Evolutionary conservation across 2,329 filamentous ascomycete species (phyloP), one percentile per base, ranked within the genome.

Genomic region (Pestalotiopsis sp.): DNA sequence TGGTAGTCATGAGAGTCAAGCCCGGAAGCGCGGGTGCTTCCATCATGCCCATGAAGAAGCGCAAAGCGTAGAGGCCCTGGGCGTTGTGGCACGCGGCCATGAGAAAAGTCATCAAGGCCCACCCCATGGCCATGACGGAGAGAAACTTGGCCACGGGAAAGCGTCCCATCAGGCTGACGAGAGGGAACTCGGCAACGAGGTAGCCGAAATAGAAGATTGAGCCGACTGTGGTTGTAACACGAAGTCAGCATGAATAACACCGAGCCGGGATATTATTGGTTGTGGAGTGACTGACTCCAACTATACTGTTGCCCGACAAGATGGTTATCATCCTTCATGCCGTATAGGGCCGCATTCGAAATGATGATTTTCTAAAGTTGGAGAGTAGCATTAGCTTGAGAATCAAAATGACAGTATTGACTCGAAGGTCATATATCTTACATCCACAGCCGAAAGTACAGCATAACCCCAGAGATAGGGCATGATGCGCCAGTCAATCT

Each of bases 11-110:
- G 5, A 52, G 7, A 3, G 45, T 52, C 45, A 52, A 52, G 45
- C 45, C 45, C 7, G 45, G 45, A 1, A 52, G 45, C 45, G 45
- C 45, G 17, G 45, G 45, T 1, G 83, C 82, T 72, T 86, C 84
- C 23, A 86, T 84, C 0, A 81, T 70, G 1, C 85, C 84, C 1
- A 86, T 74, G 1, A 86, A 74, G 67, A 85, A 83, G 0, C 84
- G 80, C 52, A 80, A 82, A 0, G 81, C 76, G 0, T 81, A 80
- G n/a, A 86, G 75, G 0, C 82, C 82, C 0, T 76, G 78, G 66
- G 84, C 86, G 68, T 79, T 81, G 5, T 75, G 74, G 17, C 77
- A 81, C 1, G 79, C 79, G 0, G 83, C 83, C 1, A 81, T 84
- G 25, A 80, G 75, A 76, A 84, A 80, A n/a, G 86, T 74, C 4